Percentiles rank a stretch among this genome's conserved stretches.
Conservation (phyloP, 192 early-diverging fungal species). For the Chytriomyces hyalinus region DNA sequence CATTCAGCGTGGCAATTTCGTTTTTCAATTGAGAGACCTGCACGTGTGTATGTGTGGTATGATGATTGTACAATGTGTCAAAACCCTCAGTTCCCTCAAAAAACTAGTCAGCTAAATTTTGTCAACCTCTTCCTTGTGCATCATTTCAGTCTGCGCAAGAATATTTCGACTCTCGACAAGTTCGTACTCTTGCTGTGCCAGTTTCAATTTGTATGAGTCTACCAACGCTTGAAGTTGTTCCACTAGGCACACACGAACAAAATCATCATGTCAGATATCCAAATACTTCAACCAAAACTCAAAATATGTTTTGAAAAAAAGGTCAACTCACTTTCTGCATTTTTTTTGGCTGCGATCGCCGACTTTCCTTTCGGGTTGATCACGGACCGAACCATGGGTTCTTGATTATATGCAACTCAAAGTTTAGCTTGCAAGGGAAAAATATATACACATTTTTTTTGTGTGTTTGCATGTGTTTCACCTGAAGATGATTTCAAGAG, state of each 20-base stretch:
- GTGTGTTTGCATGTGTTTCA: conserved; percentile 23
- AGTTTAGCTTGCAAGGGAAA: not conserved
- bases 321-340: conserved; percentile 27
- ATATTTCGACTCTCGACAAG: conserved; percentile 22
- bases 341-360: conserved; percentile 13
- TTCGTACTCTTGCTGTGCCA: conserved; percentile 35
- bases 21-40: conserved; percentile 38
- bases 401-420: conserved; percentile 14
- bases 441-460: too few relatives aligned
- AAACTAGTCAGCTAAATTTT: too few relatives aligned
- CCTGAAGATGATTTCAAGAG: conserved; percentile 83
- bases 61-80: not conserved
- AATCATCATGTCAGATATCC: not conserved
- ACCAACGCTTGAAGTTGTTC: conserved; percentile 24
- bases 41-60: not conserved
- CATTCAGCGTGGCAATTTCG: conserved; percentile 39
- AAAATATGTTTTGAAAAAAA: too few relatives aligned
- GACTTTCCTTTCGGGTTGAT: conserved; percentile 34
- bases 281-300: too few relatives aligned
- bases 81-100: not conserved
- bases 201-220: conserved; percentile 23
- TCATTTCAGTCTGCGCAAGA: conserved; percentile 28
- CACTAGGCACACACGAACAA: not conserved
- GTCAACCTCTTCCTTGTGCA: conserved; percentile 19
- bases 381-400: conserved; percentile 32